Evolutionary conservation across 163 green algal genomes (phyloP).

Genomic region (Scenedesmus sp.): DNA sequence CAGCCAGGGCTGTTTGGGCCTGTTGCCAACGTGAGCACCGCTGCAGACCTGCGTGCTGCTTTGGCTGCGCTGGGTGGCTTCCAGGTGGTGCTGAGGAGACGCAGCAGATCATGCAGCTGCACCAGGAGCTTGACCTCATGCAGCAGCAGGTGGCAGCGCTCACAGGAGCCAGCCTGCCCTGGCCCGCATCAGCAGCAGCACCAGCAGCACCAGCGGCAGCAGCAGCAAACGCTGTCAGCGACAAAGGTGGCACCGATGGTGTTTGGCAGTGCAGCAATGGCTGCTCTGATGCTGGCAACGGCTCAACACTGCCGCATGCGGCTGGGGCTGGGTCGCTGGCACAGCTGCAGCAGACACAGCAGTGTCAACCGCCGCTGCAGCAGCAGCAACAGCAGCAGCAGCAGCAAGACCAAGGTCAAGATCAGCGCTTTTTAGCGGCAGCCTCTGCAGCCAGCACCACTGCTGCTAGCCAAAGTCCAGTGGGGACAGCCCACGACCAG

Average conservation of each 20-base stretch:
- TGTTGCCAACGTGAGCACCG: neutral
- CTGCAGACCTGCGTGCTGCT: neutral
- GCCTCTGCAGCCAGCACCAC: neutral
- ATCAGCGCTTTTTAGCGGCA: neutral
- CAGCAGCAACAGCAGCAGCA: neutral
- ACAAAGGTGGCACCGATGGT: neutral
- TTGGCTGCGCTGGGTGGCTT: neutral
- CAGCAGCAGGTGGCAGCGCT: constrained; percentile 40
- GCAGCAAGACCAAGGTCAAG: no score
- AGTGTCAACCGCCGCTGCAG: neutral
- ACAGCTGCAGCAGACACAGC: neutral
- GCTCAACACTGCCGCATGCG: neutral
- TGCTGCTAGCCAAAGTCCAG: neutral
- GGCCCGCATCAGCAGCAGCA: neutral
- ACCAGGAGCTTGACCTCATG: constrained; percentile 37
- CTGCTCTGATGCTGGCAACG: neutral
- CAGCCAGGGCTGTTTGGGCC: neutral
- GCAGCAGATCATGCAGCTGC: constrained; percentile 46
- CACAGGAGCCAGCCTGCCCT: neutral
- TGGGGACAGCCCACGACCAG: neutral
- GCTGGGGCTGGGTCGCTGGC: neutral
- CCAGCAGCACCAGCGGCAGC: neutral
- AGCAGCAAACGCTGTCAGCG: neutral
- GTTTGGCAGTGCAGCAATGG: neutral
- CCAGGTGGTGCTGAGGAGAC: constrained; percentile 32